These are phyloP conservation scores for Tetradesmus lagerheimii DNA, from an alignment of 139 green algal species.

Conservation along the genomic window DNA sequence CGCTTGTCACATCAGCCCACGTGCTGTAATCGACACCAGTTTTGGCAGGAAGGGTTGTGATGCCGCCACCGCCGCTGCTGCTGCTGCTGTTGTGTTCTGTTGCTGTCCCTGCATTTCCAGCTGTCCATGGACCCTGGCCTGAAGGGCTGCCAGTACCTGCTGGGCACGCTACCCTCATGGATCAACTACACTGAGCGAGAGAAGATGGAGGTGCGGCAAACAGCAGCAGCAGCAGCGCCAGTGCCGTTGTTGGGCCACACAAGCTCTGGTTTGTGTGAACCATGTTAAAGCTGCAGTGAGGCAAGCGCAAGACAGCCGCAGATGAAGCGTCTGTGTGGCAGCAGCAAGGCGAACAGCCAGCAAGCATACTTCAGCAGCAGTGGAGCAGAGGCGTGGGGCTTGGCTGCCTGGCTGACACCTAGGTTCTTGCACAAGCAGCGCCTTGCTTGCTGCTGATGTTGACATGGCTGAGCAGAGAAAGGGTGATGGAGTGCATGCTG, in stretches of 20 bases:
- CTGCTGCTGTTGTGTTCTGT: neutral
- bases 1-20: too few relatives aligned
- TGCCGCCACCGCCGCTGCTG: neutral
- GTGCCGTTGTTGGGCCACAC: neutral
- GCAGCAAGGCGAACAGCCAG: neutral
- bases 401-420: too few relatives aligned
- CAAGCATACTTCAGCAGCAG: too few relatives aligned
- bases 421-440: too few relatives aligned
- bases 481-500: neutral
- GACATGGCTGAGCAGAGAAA: neutral
- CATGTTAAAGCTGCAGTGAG: neutral
- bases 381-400: too few relatives aligned
- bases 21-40: too few relatives aligned
- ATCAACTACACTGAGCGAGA: constrained; percentile 82
- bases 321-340: neutral
- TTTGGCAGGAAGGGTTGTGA: too few relatives aligned
- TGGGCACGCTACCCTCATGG: constrained; percentile 82
- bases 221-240: neutral
- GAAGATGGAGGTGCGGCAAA: constrained; percentile 79
- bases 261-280: neutral
- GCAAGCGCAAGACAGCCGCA: neutral
- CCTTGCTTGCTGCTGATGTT: too few relatives aligned
- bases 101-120: constrained; percentile 47
- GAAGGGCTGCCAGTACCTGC: constrained; percentile 82
- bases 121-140: constrained; percentile 74